These are phyloP conservation scores for Ramularia endophylla DNA, from an alignment of 2,329 filamentous ascomycete species.

Conservation along the genomic window DNA sequence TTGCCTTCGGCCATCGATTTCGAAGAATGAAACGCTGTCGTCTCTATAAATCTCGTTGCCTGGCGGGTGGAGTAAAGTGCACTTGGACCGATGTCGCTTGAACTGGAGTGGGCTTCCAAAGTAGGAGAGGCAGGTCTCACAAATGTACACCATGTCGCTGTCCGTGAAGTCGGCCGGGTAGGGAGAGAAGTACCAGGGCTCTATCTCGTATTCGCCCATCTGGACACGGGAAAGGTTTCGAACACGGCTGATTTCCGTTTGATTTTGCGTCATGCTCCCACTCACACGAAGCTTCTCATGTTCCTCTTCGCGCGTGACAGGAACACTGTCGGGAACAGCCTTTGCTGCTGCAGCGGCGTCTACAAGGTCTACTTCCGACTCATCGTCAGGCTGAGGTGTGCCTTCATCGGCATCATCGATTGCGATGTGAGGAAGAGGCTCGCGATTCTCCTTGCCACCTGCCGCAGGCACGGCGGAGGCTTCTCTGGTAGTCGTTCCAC, in stretches of 20 bases:
- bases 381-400: constrained; percentile 47
- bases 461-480: constrained; percentile 33
- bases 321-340: constrained; percentile 42
- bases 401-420: constrained; percentile 41
- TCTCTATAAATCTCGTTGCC: constrained; percentile 99
- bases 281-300: constrained; percentile 93
- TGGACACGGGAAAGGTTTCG: constrained; percentile 91
- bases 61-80: constrained; percentile 82
- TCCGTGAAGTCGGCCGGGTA: constrained; percentile 87
- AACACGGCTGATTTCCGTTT: constrained; percentile 91
- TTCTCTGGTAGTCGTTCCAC: constrained; percentile 38
- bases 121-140: constrained; percentile 94
- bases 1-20: constrained; percentile 91
- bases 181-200: constrained; percentile 98
- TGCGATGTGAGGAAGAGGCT: constrained; percentile 39
- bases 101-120: constrained; percentile 81
- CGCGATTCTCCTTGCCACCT: constrained; percentile 56
- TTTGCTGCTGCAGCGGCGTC: constrained; percentile 49
- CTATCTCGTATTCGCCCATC: constrained; percentile 86
- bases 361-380: constrained; percentile 47
- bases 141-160: constrained; percentile 88
- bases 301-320: constrained; percentile 77
- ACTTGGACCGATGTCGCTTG: constrained; percentile 79
- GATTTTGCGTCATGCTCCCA: constrained; percentile 98
- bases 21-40: constrained; percentile 89